These are phyloP conservation scores for Protoeuglena noctilucae DNA, from an alignment of 139 green algal genomes.

Conservation along the genomic window DNA sequence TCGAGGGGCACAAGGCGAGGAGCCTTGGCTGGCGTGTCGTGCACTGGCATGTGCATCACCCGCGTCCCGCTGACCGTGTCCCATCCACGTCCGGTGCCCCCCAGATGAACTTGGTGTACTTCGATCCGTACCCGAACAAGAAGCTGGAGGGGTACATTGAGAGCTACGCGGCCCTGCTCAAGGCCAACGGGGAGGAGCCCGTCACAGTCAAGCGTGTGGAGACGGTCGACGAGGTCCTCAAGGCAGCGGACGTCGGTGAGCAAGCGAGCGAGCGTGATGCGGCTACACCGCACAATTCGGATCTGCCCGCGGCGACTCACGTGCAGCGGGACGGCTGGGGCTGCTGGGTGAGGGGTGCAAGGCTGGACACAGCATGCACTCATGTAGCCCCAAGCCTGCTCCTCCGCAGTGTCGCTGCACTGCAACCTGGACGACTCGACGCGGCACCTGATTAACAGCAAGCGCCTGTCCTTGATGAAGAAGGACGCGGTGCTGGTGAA, in stretches of 20 bases:
- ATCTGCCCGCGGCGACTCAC: too few relatives aligned
- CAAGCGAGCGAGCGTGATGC: not conserved
- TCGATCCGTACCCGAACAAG: conserved; percentile 81
- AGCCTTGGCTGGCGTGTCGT: too few relatives aligned
- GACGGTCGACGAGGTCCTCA: conserved; percentile 83
- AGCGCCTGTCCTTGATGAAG: conserved; percentile 89
- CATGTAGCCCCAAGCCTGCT: too few relatives aligned
- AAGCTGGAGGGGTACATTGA: conserved; percentile 47
- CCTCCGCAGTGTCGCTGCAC: conserved; percentile 65
- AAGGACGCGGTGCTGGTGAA: conserved; percentile 82
- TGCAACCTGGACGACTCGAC: conserved; percentile 82
- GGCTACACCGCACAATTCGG: too few relatives aligned
- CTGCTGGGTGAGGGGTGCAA: too few relatives aligned
- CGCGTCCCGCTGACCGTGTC: too few relatives aligned
- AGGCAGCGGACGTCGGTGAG: conserved; percentile 55
- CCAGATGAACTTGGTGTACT: conserved; percentile 97
- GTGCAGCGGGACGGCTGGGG: too few relatives aligned
- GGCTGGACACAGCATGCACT: too few relatives aligned
- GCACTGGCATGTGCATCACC: too few relatives aligned
- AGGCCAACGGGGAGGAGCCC: conserved; percentile 43
- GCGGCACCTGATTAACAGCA: conserved; percentile 81
- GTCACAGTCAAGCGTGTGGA: conserved; percentile 50
- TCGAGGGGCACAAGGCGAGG: conserved; percentile 98
- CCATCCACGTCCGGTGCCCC: too few relatives aligned
- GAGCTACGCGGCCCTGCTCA: conserved; percentile 69